Percentiles rank a stretch among this genome's conserved stretches.
phyloP scores from a whole-genome alignment of 805 yeast species.

The Starmerella bacillaris region DNA sequence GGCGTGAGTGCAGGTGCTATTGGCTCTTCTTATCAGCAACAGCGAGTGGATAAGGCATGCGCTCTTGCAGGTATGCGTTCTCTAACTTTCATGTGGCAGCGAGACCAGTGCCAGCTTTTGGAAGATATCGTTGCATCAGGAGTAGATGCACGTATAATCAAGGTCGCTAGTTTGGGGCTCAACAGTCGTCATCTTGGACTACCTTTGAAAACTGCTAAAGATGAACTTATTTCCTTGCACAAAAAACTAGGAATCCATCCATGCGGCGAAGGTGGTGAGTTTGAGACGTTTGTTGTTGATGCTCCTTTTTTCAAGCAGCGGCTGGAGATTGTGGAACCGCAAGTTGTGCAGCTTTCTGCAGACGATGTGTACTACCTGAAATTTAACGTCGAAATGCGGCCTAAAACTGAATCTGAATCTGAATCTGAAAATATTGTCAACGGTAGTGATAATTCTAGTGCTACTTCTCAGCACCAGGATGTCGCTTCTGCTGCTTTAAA shows the following conservation, averaged over 20 bases:
- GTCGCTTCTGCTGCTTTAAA: constrained; percentile 19
- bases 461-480: neutral
- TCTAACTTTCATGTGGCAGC: constrained; percentile 75
- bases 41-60: constrained; percentile 85
- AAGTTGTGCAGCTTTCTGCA: constrained; percentile 29
- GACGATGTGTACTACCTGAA: constrained; percentile 59
- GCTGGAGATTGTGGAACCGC: constrained; percentile 23
- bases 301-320: constrained; percentile 59
- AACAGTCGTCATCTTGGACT: constrained; percentile 48
- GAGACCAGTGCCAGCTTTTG: constrained; percentile 65
- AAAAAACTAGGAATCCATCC: constrained; percentile 63
- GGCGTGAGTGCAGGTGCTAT: constrained; percentile 95
- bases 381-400: constrained; percentile 27
- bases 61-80: constrained; percentile 47
- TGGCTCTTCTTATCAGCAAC: constrained; percentile 82
- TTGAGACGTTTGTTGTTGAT: constrained; percentile 81
- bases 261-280: constrained; percentile 99
- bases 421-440: too few relatives aligned
- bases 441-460: constrained; percentile 13
- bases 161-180: constrained; percentile 87
- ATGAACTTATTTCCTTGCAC: constrained; percentile 38
- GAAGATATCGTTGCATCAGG: constrained; percentile 53
- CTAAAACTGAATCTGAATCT: constrained; percentile 24
- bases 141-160: constrained; percentile 67
- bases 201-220: constrained; percentile 42